Base-by-base conservation (phyloP, 345 rosid species). In the Pelargonium nanum region DNA sequence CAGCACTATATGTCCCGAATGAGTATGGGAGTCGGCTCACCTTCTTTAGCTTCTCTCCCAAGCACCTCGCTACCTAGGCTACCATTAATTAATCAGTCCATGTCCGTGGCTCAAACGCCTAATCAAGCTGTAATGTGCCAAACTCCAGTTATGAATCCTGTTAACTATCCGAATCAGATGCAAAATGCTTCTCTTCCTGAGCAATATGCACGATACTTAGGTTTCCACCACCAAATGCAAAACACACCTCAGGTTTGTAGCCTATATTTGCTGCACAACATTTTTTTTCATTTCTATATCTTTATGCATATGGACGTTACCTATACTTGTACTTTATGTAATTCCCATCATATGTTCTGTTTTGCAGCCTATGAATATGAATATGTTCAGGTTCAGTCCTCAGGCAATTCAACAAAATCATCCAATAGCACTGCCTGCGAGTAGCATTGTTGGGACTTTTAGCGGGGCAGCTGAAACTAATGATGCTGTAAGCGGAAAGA, bases 1-100 rank as follows among this genome's bases (percentile, higher is more conserved):
- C 98, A 85, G 57, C 84, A 75, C 34, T 83, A 79, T 34, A 67
- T 85, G 69, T 69, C 77, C 66, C 76, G 76, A 12, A 78, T 85
- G 82, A 70, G 78, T 53, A 80, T 83, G 72, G 80, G 74, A 54
- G 74, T 79, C 74, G 75, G 74, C 58, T 70, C 77, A 0, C 65
- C 71, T 17, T 13, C 73, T 0, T 6, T 78, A 72, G 72, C 77
- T 19, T 34, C 76, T 10, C 53, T 72, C 22, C 78, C 80, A 24
- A 68, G 34, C 55, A 69, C 77, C 58, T 57, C 81, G 75, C 81
- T 77, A 25, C 57, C 83, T 25, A 67, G 64, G 65, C 64, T 77
- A 55, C 85, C 88, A 0, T 60, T 77, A n/a, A 75, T 74, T 53
- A 75, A 77, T 55, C 81, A 77, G 54, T 65, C 84, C 59, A 65